Conservation (phyloP, 441 rosid species). For the Biscutella auriculata region DNA sequence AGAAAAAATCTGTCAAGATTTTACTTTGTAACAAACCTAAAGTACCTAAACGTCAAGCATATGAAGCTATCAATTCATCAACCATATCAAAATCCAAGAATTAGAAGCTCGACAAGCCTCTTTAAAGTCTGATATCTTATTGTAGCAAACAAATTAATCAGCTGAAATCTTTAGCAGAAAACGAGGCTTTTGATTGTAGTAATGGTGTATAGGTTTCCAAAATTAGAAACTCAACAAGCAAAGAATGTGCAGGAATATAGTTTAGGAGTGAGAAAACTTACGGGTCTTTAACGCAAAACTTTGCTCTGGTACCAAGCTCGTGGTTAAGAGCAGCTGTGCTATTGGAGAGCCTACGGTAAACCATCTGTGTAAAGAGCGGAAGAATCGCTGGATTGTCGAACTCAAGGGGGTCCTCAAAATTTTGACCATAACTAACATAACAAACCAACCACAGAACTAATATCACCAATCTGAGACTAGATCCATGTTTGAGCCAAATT, state of each 20-base stretch:
- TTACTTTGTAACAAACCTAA: not conserved
- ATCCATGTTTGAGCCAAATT: conserved; percentile 21
- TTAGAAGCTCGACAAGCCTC: not conserved
- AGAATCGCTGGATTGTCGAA: conserved; percentile 42
- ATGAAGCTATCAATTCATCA: not conserved
- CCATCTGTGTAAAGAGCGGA: conserved; percentile 38
- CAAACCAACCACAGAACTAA: conserved; percentile 29
- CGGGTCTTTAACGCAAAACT: conserved; percentile 73
- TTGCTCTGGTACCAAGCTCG: conserved; percentile 37
- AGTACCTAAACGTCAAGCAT: not conserved
- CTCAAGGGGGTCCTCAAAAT: conserved; percentile 27
- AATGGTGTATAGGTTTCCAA: not conserved
- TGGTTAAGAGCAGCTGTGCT: conserved; percentile 41
- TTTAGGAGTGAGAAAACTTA: conserved; percentile 27
- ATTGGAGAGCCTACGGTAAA: conserved; percentile 43
- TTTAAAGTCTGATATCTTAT: not conserved
- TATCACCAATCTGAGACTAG: conserved; percentile 28
- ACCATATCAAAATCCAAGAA: not conserved
- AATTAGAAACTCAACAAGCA: not conserved
- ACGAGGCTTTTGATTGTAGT: not conserved
- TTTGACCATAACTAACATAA: conserved; percentile 36
- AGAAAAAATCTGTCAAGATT: not conserved
- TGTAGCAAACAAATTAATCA: not conserved
- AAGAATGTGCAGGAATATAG: not conserved
- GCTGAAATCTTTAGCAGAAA: not conserved